phyloP scores from a whole-genome alignment of 371 early-diverging fungal species.

The Actinomucor elegans region DNA sequence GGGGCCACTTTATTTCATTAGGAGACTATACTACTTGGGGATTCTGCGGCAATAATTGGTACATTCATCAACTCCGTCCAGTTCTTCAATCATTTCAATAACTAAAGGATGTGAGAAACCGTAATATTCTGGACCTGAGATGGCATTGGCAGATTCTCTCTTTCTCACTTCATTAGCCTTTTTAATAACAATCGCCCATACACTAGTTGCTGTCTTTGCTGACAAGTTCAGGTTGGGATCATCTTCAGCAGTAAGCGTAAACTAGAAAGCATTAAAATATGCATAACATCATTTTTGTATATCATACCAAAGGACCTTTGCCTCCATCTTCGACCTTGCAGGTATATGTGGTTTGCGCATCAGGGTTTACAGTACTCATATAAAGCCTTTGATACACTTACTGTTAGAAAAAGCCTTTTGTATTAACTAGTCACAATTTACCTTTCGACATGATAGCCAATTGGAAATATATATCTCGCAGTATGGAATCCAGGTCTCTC shows the following conservation, averaged over 20 bases:
- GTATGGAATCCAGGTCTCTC: slow-evolving; percentile 83
- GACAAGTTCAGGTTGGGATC: slow-evolving; percentile 58
- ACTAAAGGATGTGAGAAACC: slow-evolving; percentile 91
- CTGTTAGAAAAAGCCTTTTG: too few species aligned
- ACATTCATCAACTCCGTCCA: slow-evolving; percentile 75
- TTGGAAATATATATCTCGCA: slow-evolving; percentile 83
- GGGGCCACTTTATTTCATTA: slow-evolving; percentile 9
- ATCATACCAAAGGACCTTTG: slow-evolving; percentile 65
- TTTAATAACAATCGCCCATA: slow-evolving; percentile 83
- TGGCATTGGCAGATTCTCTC: slow-evolving; percentile 72
- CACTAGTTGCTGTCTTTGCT: slow-evolving; percentile 82
- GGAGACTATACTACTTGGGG: too few species aligned
- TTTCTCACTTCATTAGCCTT: slow-evolving; percentile 73
- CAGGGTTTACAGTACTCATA: slow-evolving; percentile 74
- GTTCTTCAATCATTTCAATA: slow-evolving; percentile 80
- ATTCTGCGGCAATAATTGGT: slow-evolving; percentile 17
- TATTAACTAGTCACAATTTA: too few species aligned
- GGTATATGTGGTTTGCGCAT: slow-evolving; percentile 63
- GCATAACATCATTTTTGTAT: not conserved
- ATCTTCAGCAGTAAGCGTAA: slow-evolving; percentile 77
- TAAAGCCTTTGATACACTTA: too few species aligned
- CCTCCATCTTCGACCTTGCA: slow-evolving; percentile 80
- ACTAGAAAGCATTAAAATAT: slow-evolving; percentile 31
- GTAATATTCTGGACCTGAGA: slow-evolving; percentile 90
- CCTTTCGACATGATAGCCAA: slow-evolving; percentile 73